Base-by-base conservation (phyloP, 371 early-diverging fungal species). In the Quaeritorhiza haematococci region DNA sequence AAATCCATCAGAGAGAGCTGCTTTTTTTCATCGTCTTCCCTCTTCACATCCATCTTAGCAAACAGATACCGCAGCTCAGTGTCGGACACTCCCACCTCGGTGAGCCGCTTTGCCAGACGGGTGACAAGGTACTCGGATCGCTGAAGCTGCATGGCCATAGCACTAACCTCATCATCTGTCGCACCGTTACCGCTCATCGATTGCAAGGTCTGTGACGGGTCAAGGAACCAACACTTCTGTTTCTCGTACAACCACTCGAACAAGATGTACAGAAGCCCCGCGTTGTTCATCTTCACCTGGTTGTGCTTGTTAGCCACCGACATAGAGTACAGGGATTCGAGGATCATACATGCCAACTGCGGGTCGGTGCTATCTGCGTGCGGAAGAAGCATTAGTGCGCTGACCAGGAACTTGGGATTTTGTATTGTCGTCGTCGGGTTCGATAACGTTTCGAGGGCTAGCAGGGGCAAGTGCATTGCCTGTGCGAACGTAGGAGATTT, bases 41-140 rank as follows among this genome's bases (percentile, higher is more conserved):
- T 33, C 50, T 30, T n/a, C 62, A 30, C 46, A 5, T 68, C 63
- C 46, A 65, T 65, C 59, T 49, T 80, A 77, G 62, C 19, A 24
- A 88, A 84, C 26, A 88, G 63, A 56, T 80, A 79, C 1, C 74
- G 68, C 26, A 87, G 70, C 28, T 83, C 86, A 0, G 71, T 64
- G 33, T 77, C 75, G 4, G 78, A 69, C 49, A 84, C 68, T 6
- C 88, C 86, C 77, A 86, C 80, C 34, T 73, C 78, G 57, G 84
- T 75, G 3, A 88, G 56, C 27, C 80, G 72, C 47, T 84, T 83
- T 19, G 78, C 68, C 1, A 86, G 67, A 41, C 71, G 58, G 3
- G 73, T 61, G 42, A 87, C 54, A 28, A 80, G 56, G 3, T 67
- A 68, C 33, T 70, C 72, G 58, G 74, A 66, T 0, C 59, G 51